Conservation (phyloP, 805 yeast species). For the Metschnikowia colocasiae region DNA sequence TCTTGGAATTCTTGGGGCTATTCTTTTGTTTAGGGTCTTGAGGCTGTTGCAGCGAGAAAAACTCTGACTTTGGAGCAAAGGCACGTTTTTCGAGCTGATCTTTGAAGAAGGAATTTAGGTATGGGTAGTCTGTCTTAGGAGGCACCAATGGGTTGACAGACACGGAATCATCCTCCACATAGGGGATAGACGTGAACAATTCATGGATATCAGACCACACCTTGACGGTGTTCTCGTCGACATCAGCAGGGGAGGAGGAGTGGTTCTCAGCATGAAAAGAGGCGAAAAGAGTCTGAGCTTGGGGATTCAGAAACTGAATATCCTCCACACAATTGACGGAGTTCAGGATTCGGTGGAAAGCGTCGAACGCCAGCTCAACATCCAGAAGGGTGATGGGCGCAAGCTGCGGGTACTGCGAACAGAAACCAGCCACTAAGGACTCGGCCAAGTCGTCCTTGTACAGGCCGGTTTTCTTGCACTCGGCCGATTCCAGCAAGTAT, state of each 20-base stretch:
- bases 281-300: constrained; percentile 22
- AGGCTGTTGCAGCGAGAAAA: constrained; percentile 1
- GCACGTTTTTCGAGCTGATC: background rate
- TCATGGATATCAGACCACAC: constrained; percentile 33
- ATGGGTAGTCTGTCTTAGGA: background rate
- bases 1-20: constrained; percentile 7
- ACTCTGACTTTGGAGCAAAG: background rate
- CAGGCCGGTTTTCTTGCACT: background rate
- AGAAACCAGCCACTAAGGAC: constrained; percentile 17
- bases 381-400: constrained; percentile 25
- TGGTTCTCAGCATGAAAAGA: background rate
- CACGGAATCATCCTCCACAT: constrained; percentile 16
- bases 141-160: constrained; percentile 5
- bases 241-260: background rate
- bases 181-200: constrained; percentile 22
- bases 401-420: constrained; percentile 18
- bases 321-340: constrained; percentile 25
- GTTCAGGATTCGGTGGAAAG: constrained; percentile 30
- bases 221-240: constrained; percentile 11
- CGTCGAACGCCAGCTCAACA: constrained; percentile 24
- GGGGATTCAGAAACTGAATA: constrained; percentile 24
- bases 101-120: constrained; percentile 1
- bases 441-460: constrained; percentile 5
- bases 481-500: constrained; percentile 24
- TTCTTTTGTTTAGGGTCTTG: constrained; percentile 9